phyloP scores from a whole-genome alignment of 139 green algal species.

The Picochlorum sp. region DNA sequence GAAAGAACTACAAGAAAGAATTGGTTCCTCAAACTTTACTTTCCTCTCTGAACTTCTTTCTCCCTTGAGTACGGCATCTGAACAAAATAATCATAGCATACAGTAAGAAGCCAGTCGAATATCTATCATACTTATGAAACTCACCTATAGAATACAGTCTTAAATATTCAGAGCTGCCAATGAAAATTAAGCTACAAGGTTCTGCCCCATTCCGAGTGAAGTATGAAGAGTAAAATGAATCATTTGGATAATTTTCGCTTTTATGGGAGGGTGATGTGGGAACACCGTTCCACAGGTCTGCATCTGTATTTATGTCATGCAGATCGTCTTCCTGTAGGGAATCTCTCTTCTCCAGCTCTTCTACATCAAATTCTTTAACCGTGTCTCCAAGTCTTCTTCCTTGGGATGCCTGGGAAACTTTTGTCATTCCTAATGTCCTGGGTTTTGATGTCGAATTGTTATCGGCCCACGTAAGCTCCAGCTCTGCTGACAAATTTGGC shows the following conservation, averaged over 20 bases:
- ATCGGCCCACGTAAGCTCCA: conserved; percentile 33
- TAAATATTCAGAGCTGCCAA: background rate
- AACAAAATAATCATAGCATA: background rate
- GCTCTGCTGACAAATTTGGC: conserved; percentile 5
- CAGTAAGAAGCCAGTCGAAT: background rate
- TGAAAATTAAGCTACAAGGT: background rate
- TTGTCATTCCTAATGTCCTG: background rate
- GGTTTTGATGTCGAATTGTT: conserved; percentile 24
- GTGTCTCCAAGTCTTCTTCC: background rate
- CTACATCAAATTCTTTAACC: background rate
- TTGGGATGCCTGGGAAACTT: background rate
- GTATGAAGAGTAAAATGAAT: background rate
- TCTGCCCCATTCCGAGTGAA: background rate
- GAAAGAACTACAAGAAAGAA: conserved; percentile 28
- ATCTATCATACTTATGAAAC: background rate
- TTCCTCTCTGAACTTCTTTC: conserved; percentile 35
- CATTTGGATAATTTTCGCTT: background rate
- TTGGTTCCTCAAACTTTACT: conserved; percentile 17
- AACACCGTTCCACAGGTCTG: background rate
- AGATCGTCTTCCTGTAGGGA: background rate
- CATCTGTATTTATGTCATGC: background rate
- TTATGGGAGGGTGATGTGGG: background rate
- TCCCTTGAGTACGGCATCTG: conserved; percentile 23
- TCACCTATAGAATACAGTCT: background rate
- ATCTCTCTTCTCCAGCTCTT: background rate